Conservation (phyloP, 164 flowering plant genomes). For the Vitis rotundifolia region DNA sequence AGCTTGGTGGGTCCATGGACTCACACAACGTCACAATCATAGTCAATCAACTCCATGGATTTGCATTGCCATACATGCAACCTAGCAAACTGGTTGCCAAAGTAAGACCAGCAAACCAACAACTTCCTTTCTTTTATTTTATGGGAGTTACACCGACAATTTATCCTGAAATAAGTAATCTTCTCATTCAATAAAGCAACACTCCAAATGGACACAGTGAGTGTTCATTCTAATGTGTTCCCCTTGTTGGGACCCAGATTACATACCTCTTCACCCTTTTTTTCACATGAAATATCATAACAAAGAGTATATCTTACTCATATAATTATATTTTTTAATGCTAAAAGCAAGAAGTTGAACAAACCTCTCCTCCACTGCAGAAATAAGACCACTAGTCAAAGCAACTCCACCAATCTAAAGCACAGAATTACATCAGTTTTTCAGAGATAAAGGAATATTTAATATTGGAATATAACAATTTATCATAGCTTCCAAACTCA, state of each 20-base stretch:
- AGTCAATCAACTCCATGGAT: too few relatives aligned
- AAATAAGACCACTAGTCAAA: constrained; percentile 73
- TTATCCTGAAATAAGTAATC: too few relatives aligned
- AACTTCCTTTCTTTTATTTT: too few relatives aligned
- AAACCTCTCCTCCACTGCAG: constrained; percentile 96
- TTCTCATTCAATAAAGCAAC: too few relatives aligned
- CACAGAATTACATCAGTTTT: constrained; percentile 17
- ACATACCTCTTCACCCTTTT: not conserved
- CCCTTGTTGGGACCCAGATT: not conserved
- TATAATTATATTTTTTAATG: not conserved
- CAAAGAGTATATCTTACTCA: not conserved
- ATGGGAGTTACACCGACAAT: too few relatives aligned
- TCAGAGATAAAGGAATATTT: not conserved
- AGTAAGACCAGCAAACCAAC: too few relatives aligned
- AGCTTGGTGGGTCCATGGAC: too few relatives aligned
- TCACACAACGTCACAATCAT: too few relatives aligned
- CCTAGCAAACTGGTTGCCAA: too few relatives aligned
- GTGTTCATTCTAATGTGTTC: not conserved
- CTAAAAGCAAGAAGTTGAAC: constrained; percentile 13
- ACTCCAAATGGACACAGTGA: not conserved
- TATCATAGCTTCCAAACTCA: constrained; percentile 32
- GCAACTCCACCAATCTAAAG: constrained; percentile 94
- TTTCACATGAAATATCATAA: not conserved
- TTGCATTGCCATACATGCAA: too few relatives aligned
- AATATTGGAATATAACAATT: not conserved